Evolutionary conservation across 306 rosid genomes (phyloP), one percentile per base, ranked within the genome.

Genomic region (Bauhinia variegata): DNA sequence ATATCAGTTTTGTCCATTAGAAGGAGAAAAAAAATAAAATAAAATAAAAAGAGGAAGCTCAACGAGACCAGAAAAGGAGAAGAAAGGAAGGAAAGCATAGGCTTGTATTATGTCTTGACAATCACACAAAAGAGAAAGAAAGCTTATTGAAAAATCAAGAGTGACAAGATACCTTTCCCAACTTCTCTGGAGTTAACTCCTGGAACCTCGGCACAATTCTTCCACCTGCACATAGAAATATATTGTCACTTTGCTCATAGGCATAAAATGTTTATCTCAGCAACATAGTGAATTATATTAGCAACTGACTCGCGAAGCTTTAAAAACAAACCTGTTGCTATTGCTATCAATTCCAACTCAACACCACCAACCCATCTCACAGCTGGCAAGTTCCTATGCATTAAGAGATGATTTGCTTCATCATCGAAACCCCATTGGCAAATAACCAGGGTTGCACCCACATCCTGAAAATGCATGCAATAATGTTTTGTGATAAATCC

Each of bases 351-450:
- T 76, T 95, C 99, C 78, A 95, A 78, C 89, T 90, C 99, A 56
- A 95, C 99, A 83, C 99, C 99, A 75, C 99, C 99, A 54, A 95
- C 99, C 97, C 99, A 95, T 87, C 99, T 86, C 52, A 91, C 99
- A 67, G 99, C 97, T 12, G 97, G 99, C 78, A 95, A 80, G 78
- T 95, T 85, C 74, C 99, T 85, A 81, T 91, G 88, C 97, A 95
- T 88, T 75, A 95, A 80, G 46, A 95, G 89, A 77, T 95, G 99
- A 76, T 95, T 95, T 76, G 99, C 99, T 78, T 95, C 99, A 79
- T 95, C 99, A 76, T 95, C 99, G 74, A 95, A 95, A 39, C 99
- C 99, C 97, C 96, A 95, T 61, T 95, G 99, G 62, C 99, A 95
- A 75, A 95, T 91, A 60, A 90, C 99, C 79, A 90, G 82, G 56